Base-by-base conservation (phyloP, 257 asterid species). In the Lithospermum erythrorhizon region DNA sequence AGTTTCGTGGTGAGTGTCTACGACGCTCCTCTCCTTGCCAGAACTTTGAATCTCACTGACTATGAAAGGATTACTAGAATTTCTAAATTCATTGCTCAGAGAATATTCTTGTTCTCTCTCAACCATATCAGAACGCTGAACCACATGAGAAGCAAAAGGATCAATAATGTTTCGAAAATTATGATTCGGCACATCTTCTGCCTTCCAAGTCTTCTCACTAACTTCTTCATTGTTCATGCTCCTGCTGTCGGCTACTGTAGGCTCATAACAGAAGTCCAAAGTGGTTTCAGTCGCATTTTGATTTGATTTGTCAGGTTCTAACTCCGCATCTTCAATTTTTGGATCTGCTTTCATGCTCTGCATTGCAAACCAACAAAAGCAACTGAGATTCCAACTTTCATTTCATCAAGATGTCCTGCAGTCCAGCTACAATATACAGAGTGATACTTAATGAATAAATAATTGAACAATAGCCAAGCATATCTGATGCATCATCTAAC, bases 231-330 rank as follows among this genome's bases (percentile, higher is more conserved):
- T 21, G 49, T 13, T 16, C 70, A 5, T 49, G 32, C 32, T 27
- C 30, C 58, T 32, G 65, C 21, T 21, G 53, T 54, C 66, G 23
- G 58, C 64, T 20, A 53, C 24, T 37, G 32, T 65, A 13, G 73
- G 62, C 25, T 71, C 61, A 30, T 66, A 53, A 58, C 81, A 55
- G 73, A 87, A 78, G 67, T 80, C 81, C 29, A 75, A 87, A 23
- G 81, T 84, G 57, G 73, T 82, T 52, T 75, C 54, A 47, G 72
- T 78, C 37, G 48, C 59, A 4, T 65, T 81, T 68, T 72, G 80
- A 58, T 71, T 62, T 57, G 72, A 32, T 59, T 73, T 79, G 56
- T 73, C 68, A 27, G 70, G 53, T 20, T 72, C 68, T 63, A 72
- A 65, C 5, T 70, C 65, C 7, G 70, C 65, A 19, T 61, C 29